Evolutionary conservation across 1,284 basidiomycete species (phyloP).

Genomic region (Taiwanofungus camphoratus): DNA sequence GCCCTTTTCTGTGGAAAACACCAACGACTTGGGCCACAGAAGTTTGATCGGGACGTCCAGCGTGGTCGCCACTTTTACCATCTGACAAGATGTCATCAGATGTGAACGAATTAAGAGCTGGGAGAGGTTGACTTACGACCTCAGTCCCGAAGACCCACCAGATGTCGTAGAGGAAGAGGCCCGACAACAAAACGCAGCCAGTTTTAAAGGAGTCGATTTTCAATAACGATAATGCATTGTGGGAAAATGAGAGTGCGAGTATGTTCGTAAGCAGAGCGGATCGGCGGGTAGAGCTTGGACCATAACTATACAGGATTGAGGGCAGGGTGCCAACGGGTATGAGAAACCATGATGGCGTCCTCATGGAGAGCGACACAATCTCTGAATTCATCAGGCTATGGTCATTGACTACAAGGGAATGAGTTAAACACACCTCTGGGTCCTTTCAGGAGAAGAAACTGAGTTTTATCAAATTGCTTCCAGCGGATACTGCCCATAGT

Average conservation of each 20-base stretch:
- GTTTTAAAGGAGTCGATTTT: slow-evolving; percentile 91
- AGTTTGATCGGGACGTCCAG: slow-evolving; percentile 95
- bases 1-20: slow-evolving; percentile 52
- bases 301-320: slow-evolving; percentile 62
- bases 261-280: slow-evolving; percentile 78
- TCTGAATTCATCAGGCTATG: too few species aligned
- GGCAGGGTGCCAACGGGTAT: slow-evolving; percentile 62
- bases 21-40: slow-evolving; percentile 73
- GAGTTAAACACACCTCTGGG: slow-evolving; percentile 36
- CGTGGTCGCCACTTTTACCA: slow-evolving; percentile 89
- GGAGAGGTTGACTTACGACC: slow-evolving; percentile 50
- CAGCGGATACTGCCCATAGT: slow-evolving; percentile 41
- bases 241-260: slow-evolving; percentile 80
- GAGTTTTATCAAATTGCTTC: slow-evolving; percentile 46
- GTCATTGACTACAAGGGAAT: too few species aligned
- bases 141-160: slow-evolving; percentile 85
- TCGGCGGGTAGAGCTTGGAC: slow-evolving; percentile 38
- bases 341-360: slow-evolving; percentile 61
- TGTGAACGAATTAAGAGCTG: neutral
- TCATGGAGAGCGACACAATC: slow-evolving; percentile 43
- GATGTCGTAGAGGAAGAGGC: slow-evolving; percentile 86
- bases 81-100: slow-evolving; percentile 36
- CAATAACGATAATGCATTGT: slow-evolving; percentile 78
- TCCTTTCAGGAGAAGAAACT: slow-evolving; percentile 40
- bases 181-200: slow-evolving; percentile 74